Percentiles rank a stretch among this genome's conserved stretches.
Evolutionary conservation across 176 grass and related monocot species (phyloP).

Genomic region (Tillandsia leiboldiana): DNA sequence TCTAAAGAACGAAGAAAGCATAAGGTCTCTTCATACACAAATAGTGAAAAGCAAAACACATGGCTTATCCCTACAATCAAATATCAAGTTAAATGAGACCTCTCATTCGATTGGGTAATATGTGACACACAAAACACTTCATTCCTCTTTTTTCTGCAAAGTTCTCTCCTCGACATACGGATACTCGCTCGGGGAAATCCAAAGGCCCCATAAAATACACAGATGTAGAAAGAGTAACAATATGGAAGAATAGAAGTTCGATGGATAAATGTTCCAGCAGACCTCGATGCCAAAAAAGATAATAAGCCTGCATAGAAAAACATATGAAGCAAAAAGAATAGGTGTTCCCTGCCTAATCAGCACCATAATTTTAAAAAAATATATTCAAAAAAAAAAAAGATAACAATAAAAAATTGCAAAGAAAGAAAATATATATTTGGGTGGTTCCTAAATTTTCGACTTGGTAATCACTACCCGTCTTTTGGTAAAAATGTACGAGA

Average conservation of each 20-base stretch:
- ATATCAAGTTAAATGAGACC: too few species aligned
- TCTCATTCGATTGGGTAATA: too few species aligned
- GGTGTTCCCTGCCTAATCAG: not conserved
- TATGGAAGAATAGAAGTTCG: conserved; percentile 71
- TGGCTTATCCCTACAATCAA: too few species aligned
- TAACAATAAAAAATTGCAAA: conserved; percentile 7
- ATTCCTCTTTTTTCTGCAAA: conserved; percentile 21
- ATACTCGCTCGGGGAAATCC: conserved; percentile 45
- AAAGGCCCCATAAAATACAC: conserved; percentile 58
- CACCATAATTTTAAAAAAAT: not conserved
- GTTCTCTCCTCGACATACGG: conserved; percentile 31
- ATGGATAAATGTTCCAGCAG: conserved; percentile 95
- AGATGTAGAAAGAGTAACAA: conserved; percentile 55
- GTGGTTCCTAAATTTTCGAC: too few species aligned
- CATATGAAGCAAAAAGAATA: not conserved
- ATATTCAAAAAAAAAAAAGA: not conserved
- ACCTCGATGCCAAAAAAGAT: conserved; percentile 59
- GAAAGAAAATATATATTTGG: not conserved
- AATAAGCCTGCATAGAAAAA: conserved; percentile 43
- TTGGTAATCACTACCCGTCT: too few species aligned
- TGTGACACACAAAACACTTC: not conserved
- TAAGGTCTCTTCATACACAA: too few species aligned
- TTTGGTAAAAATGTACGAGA: too few species aligned
- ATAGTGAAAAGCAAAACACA: too few species aligned
- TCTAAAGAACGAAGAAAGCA: too few species aligned